These are phyloP conservation scores for Talaromyces sp. DNA, from an alignment of 2,329 filamentous ascomycete species.

Conservation along the genomic window DNA sequence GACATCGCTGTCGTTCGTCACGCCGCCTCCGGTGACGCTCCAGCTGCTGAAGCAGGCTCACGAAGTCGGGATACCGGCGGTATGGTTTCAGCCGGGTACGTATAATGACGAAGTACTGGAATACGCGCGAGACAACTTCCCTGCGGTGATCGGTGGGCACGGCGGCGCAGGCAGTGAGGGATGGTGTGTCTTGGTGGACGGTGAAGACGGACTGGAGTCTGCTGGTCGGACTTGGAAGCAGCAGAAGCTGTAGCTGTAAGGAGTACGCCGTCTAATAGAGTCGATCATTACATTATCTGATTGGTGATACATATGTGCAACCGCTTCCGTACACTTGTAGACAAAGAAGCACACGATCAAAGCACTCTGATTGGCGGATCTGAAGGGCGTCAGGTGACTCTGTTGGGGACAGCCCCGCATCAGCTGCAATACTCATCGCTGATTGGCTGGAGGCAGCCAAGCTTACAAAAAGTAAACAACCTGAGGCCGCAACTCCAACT, in stretches of 20 bases:
- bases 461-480: constrained; percentile 8
- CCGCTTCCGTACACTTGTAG: neutral
- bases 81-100: constrained; percentile 89
- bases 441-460: neutral
- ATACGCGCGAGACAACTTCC: constrained; percentile 68
- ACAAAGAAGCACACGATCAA: neutral
- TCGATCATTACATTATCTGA: neutral
- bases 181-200: constrained; percentile 86
- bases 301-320: neutral
- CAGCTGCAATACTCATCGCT: neutral
- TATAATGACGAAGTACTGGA: constrained; percentile 74
- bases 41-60: constrained; percentile 75
- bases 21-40: constrained; percentile 74
- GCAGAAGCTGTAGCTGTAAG: constrained; percentile 39
- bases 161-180: constrained; percentile 68
- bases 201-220: constrained; percentile 58
- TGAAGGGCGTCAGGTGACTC: neutral
- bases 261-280: neutral
- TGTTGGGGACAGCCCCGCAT: neutral
- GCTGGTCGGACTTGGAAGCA: constrained; percentile 55
- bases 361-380: neutral
- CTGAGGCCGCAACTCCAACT: neutral
- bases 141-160: constrained; percentile 65
- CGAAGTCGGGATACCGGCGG: constrained; percentile 66
- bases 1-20: constrained; percentile 82